Percentiles rank a stretch among this genome's conserved stretches.
Evolutionary conservation across 202 grass and related monocot species (phyloP).

Genomic region (Musa balbisiana): DNA sequence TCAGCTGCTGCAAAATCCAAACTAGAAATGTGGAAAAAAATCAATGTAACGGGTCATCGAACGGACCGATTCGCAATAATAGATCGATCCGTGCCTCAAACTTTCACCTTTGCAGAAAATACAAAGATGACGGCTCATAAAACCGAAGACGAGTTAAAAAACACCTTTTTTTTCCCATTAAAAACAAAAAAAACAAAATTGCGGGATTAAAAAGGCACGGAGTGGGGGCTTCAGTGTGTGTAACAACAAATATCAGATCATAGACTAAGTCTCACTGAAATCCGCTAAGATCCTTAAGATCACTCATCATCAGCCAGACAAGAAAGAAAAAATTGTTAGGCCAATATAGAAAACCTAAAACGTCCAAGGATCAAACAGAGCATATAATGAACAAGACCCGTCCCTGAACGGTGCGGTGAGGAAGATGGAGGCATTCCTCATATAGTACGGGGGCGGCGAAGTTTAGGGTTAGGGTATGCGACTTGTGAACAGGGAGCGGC

Average conservation of each 20-base stretch:
- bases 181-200: neutral
- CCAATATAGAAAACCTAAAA: neutral
- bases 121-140: no score
- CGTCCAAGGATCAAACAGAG: no score
- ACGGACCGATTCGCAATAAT: no score
- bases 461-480: no score
- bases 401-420: no score
- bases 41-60: neutral
- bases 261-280: conserved; percentile 40
- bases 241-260: conserved; percentile 45
- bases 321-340: neutral
- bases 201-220: neutral
- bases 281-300: conserved; percentile 43
- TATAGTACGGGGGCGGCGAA: no score
- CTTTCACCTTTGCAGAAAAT: no score
- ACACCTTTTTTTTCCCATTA: neutral
- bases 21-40: neutral
- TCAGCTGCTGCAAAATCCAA: neutral
- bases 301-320: conserved; percentile 29
- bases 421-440: no score
- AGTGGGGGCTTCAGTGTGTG: conserved; percentile 32
- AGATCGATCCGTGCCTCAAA: no score
- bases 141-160: neutral
- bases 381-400: neutral
- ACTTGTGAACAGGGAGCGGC: no score